A percentile compares a stretch with the other conserved stretches of the same genome.
Conservation (phyloP, 768 basidiomycete species). For the Russula ochroleuca region DNA sequence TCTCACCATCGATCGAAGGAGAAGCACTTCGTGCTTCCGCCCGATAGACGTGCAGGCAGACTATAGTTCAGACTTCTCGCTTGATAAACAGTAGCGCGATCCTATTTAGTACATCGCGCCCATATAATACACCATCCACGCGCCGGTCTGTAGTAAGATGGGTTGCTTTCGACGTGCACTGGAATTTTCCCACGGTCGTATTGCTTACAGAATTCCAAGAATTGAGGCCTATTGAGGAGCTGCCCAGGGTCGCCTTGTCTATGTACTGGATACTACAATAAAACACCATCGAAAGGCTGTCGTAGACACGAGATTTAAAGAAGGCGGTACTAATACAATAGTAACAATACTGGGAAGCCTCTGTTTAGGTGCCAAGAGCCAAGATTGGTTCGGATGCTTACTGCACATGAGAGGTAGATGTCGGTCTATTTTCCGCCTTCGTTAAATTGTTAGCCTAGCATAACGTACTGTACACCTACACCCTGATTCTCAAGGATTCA, state of each 20-base stretch:
- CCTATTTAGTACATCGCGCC: too few species aligned
- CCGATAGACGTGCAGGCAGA: too few species aligned
- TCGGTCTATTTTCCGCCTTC: slow-evolving; percentile 54
- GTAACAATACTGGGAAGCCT: slow-evolving; percentile 46
- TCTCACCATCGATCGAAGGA: too few species aligned
- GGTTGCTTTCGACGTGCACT: slow-evolving; percentile 39
- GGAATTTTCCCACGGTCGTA: not conserved
- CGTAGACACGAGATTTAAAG: not conserved
- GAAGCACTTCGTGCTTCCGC: too few species aligned
- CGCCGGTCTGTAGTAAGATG: slow-evolving; percentile 39
- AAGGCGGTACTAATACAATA: slow-evolving; percentile 48
- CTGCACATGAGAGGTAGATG: slow-evolving; percentile 71
- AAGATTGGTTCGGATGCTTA: slow-evolving; percentile 37
- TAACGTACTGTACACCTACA: not conserved
- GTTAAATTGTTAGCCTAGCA: slow-evolving; percentile 29
- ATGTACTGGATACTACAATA: slow-evolving; percentile 64
- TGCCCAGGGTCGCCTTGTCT: slow-evolving; percentile 71
- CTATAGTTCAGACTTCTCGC: too few species aligned
- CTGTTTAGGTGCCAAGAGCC: slow-evolving; percentile 6
- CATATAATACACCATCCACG: too few species aligned
- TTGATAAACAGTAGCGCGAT: too few species aligned
- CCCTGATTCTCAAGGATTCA: slow-evolving; percentile 51
- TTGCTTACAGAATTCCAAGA: slow-evolving; percentile 58
- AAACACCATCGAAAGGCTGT: slow-evolving; percentile 30
- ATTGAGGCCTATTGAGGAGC: slow-evolving; percentile 63